Base-by-base conservation (phyloP, 2,329 filamentous ascomycete species). In the Fusarium nisikadoi region DNA sequence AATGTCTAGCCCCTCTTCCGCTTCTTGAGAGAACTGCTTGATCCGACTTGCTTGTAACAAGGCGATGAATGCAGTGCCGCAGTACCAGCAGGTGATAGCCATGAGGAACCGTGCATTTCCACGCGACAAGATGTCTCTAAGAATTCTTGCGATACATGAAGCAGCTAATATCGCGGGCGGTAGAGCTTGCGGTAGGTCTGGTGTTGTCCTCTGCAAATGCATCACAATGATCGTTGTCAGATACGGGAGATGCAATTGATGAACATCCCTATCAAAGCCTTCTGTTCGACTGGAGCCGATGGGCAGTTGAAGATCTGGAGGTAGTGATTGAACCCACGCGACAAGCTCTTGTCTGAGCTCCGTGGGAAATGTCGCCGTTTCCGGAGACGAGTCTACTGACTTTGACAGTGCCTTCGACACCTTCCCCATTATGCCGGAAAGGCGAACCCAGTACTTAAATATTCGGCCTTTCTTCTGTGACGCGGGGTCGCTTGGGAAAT, bases 81-180 rank as follows among this genome's bases (percentile, higher is more conserved):
- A 76, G 50, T 85, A 83, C 83, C 83, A 85, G 41, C 82, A 82
- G 1, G 81, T 81, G 13, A 84, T 84, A 3, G 81, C 81, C 78
- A 82, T 83, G 2, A 85, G 77, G 46, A 83, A 85, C 2, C 82
- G 73, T 1, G 80, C 78, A 35, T 81, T 78, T 0, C 83, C 83
- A 0, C 83, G 78, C 2, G 79, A 78, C 1, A 85, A 64, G 6
- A 82, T 79, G 39, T 84, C 83, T 36, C 80, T 69, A 12, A 84
- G 61, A 8, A 75, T 53, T 27, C 73, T 56, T 0, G 73, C 70
- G 9, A 75, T 75, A 3, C 73, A 75, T 1, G 73, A 75, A 2
- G 73, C 73, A 9, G 73, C 73, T 1, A 75, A 14, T 0, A 75
- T 71, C 0, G 73, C 73, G 0, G 73, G 73, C 1, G 73, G 73